phyloP scores from a whole-genome alignment of 2,329 filamentous ascomycete genomes.

The Hypoxylon sp. region DNA sequence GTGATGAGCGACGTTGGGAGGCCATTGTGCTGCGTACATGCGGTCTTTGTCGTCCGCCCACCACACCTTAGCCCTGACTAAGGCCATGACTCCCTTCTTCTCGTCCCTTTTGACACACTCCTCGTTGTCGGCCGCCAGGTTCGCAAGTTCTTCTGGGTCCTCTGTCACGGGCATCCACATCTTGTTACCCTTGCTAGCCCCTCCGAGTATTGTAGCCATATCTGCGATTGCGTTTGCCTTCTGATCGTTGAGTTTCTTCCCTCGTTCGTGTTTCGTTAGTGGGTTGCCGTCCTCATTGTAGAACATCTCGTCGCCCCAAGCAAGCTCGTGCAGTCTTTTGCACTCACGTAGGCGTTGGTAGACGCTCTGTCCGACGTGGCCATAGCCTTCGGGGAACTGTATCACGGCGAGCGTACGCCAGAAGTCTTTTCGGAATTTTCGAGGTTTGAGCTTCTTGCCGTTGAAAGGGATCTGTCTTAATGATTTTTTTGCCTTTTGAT shows the following conservation, averaged over 20 bases:
- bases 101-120: constrained; percentile 30
- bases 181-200: constrained; percentile 66
- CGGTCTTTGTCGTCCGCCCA: constrained; percentile 67
- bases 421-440: constrained; percentile 76
- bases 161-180: constrained; percentile 53
- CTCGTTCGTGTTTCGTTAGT: constrained; percentile 61
- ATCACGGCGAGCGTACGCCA: constrained; percentile 75
- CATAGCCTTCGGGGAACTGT: constrained; percentile 67
- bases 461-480: constrained; percentile 66
- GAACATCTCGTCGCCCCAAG: constrained; percentile 68
- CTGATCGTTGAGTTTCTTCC: constrained; percentile 70
- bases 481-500: constrained; percentile 45
- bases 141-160: constrained; percentile 28
- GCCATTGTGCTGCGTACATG: constrained; percentile 64
- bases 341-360: constrained; percentile 77
- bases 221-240: constrained; percentile 74
- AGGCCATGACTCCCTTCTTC: constrained; percentile 41
- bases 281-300: constrained; percentile 55
- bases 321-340: constrained; percentile 72
- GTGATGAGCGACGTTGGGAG: constrained; percentile 67
- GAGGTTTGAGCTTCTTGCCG: constrained; percentile 76
- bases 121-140: constrained; percentile 30
- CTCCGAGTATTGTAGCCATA: constrained; percentile 70
- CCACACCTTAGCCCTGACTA: constrained; percentile 63
- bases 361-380: constrained; percentile 69